A percentile compares a stretch with the other conserved stretches of the same genome.
Evolutionary conservation across 2,329 filamentous ascomycete genomes (phyloP).

Genomic region (Colletotrichum neosansevieriae): DNA sequence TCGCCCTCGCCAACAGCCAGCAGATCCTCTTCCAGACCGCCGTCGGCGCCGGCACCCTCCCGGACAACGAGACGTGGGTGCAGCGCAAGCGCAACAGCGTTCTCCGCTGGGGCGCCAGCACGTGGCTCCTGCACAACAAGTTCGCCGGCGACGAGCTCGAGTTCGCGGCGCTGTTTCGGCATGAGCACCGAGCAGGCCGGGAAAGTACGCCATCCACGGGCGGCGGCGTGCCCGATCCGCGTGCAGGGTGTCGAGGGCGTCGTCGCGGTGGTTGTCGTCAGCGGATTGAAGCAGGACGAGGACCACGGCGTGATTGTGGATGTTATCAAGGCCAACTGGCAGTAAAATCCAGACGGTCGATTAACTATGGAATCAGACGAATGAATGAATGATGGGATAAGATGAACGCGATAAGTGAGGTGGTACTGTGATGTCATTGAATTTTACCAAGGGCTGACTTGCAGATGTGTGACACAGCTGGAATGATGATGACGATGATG

Average conservation of each 20-base stretch:
- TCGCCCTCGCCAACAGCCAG: constrained; percentile 66
- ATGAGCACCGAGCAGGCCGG: constrained; percentile 67
- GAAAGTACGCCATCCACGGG: constrained; percentile 83
- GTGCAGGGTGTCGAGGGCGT: constrained; percentile 81
- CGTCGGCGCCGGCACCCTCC: constrained; percentile 73
- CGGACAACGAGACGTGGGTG: constrained; percentile 81
- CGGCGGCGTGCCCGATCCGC: constrained; percentile 79
- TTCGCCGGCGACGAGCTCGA: constrained; percentile 71
- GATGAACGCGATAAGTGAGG: too few species aligned
- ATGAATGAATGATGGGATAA: too few species aligned
- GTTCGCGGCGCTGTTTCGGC: constrained; percentile 75
- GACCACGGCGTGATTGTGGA: constrained; percentile 83
- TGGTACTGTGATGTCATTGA: too few species aligned
- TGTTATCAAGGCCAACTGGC: constrained; percentile 68
- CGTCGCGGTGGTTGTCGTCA: constrained; percentile 80
- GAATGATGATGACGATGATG: too few species aligned
- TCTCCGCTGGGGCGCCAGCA: constrained; percentile 75
- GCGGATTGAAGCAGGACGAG: constrained; percentile 80
- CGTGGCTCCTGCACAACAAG: constrained; percentile 79
- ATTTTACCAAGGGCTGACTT: too few species aligned
- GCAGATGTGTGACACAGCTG: too few species aligned
- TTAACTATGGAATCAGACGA: too few species aligned
- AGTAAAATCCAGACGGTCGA: constrained; percentile 7
- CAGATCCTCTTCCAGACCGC: constrained; percentile 79
- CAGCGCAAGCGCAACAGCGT: constrained; percentile 78